Evolutionary conservation across 768 basidiomycete genomes (phyloP).

Genomic region (Trametes meyenii): DNA sequence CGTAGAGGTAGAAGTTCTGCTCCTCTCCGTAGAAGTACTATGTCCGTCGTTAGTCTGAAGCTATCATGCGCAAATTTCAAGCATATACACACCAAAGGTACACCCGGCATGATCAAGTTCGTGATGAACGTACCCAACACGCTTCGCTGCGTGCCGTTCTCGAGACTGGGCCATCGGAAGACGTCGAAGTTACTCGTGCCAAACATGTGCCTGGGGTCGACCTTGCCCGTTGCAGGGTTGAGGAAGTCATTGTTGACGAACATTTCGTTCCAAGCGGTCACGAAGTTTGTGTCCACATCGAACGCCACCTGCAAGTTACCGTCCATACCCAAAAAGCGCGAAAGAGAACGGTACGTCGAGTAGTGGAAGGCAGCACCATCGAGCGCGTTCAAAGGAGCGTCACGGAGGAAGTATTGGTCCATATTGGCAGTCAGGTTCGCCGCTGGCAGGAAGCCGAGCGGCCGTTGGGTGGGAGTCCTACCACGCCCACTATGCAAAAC

Average conservation of each 20-base stretch:
- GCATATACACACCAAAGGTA: constrained; percentile 60
- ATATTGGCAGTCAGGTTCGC: constrained; percentile 63
- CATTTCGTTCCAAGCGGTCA: constrained; percentile 92
- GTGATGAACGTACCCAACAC: constrained; percentile 80
- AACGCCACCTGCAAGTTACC: constrained; percentile 91
- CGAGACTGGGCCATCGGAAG: constrained; percentile 89
- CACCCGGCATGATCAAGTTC: constrained; percentile 82
- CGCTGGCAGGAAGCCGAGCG: constrained; percentile 68
- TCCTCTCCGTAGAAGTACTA: constrained; percentile 91
- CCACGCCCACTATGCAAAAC: constrained; percentile 73
- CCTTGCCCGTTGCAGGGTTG: constrained; percentile 60
- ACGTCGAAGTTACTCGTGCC: constrained; percentile 96
- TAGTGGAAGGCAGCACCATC: constrained; percentile 92
- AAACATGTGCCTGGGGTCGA: constrained; percentile 89
- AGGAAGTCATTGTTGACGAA: constrained; percentile 86
- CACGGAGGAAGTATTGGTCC: constrained; percentile 80
- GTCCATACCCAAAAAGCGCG: constrained; percentile 94
- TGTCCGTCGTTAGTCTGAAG: constrained; percentile 15
- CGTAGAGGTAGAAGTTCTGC: constrained; percentile 85
- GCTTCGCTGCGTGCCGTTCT: constrained; percentile 79
- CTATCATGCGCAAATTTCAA: neutral
- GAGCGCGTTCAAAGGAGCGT: constrained; percentile 58
- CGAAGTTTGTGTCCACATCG: constrained; percentile 80
- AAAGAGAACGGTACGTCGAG: constrained; percentile 84
- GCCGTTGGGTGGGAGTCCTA: constrained; percentile 72